Evolutionary conservation across 1,139 yeast species (phyloP).

Genomic region (Magnusiomyces sp.): DNA sequence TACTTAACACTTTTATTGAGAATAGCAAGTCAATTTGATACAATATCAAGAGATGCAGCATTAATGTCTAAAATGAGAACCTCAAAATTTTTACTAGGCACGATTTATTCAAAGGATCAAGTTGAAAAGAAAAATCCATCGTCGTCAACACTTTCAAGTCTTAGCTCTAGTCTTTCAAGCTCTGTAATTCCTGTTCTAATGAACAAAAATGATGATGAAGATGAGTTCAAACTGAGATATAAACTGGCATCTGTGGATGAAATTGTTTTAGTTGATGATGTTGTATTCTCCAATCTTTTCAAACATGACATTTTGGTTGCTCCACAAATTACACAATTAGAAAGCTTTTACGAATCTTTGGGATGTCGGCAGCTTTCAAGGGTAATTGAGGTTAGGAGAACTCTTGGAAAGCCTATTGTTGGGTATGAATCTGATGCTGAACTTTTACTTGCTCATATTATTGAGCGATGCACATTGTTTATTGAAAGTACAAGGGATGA

Average conservation of each 20-base stretch:
- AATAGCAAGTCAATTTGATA: constrained; percentile 26
- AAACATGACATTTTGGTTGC: constrained; percentile 29
- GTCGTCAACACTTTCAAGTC: background rate
- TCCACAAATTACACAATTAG: constrained; percentile 31
- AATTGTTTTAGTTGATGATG: constrained; percentile 34
- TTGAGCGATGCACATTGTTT: constrained; percentile 29
- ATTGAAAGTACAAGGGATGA: constrained; percentile 25
- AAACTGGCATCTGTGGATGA: constrained; percentile 26
- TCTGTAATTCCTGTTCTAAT: too few species aligned
- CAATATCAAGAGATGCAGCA: constrained; percentile 18
- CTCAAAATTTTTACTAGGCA: constrained; percentile 29
- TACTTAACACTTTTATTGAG: constrained; percentile 26
- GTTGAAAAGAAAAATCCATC: constrained; percentile 2
- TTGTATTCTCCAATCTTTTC: constrained; percentile 32
- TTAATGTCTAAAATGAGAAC: constrained; percentile 26
- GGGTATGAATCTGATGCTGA: constrained; percentile 13
- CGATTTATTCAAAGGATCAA: constrained; percentile 15
- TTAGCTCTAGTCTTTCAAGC: too few species aligned
- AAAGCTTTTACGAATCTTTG: constrained; percentile 27
- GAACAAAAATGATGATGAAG: constrained; percentile 19
- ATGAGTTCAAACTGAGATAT: constrained; percentile 9
- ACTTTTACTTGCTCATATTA: constrained; percentile 9
- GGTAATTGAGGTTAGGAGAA: constrained; percentile 17
- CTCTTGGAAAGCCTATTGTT: constrained; percentile 15
- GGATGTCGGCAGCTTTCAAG: constrained; percentile 26